Evolutionary conservation across 306 rosid species (phyloP).

Genomic region (Sechiopsis laciniata): DNA sequence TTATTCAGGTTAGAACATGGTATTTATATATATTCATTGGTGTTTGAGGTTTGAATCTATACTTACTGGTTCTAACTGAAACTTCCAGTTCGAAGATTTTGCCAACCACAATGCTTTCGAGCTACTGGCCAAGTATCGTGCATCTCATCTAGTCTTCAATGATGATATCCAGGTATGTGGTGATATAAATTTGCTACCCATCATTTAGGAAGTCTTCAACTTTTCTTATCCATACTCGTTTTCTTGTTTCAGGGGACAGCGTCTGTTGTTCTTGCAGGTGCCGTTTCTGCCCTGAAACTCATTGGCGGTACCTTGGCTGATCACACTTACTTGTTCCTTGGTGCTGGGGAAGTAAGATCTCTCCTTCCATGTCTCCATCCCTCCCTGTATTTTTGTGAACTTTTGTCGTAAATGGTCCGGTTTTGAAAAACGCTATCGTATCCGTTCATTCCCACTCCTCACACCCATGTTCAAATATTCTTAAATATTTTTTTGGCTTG

Average conservation of each 20-base stretch:
- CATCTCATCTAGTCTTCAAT: slow-evolving; percentile 83
- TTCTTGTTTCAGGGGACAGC: slow-evolving; percentile 76
- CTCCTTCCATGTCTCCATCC: not conserved
- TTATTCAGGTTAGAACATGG: slow-evolving; percentile 58
- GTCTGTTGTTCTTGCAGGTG: slow-evolving; percentile 86
- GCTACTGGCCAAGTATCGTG: slow-evolving; percentile 72
- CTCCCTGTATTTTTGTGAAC: not conserved
- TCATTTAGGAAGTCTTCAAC: not conserved
- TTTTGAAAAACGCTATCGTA: not conserved
- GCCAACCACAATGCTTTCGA: slow-evolving; percentile 99
- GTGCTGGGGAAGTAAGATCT: slow-evolving; percentile 79
- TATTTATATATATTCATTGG: slow-evolving; percentile 14
- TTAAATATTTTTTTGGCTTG: slow-evolving; percentile 22
- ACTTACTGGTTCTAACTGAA: slow-evolving; percentile 30
- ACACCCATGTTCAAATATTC: slow-evolving; percentile 1
- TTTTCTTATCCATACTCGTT: not conserved
- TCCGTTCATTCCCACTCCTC: not conserved
- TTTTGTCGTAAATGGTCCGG: no score
- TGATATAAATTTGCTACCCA: not conserved
- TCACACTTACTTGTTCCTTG: slow-evolving; percentile 85
- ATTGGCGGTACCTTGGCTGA: slow-evolving; percentile 69
- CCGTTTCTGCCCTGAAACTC: slow-evolving; percentile 76
- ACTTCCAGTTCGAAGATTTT: slow-evolving; percentile 86
- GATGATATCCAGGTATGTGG: slow-evolving; percentile 80
- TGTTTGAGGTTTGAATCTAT: slow-evolving; percentile 11